Evolutionary conservation across 768 basidiomycete genomes (phyloP).

Genomic region (Harrya chromipes): DNA sequence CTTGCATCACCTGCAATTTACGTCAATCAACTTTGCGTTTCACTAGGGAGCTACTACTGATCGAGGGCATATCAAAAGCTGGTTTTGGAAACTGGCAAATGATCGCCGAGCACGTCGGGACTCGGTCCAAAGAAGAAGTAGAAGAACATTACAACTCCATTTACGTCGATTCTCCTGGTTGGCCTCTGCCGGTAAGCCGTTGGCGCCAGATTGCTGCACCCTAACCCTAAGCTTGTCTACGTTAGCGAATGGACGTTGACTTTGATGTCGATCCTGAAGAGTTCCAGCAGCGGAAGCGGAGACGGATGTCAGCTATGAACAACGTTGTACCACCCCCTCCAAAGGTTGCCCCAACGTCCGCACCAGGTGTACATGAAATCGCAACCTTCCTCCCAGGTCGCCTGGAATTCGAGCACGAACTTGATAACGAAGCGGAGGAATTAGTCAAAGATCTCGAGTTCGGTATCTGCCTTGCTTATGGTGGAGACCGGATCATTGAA

Average conservation of each 20-base stretch:
- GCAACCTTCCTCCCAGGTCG: slow-evolving; percentile 92
- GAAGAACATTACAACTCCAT: slow-evolving; percentile 82
- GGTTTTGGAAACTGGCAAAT: slow-evolving; percentile 97
- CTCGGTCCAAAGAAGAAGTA: slow-evolving; percentile 90
- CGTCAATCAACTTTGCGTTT: slow-evolving; percentile 1
- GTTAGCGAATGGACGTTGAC: slow-evolving; percentile 43
- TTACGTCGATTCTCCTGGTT: slow-evolving; percentile 74
- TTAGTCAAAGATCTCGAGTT: slow-evolving; percentile 95
- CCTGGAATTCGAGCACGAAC: slow-evolving; percentile 97
- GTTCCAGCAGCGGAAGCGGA: slow-evolving; percentile 87
- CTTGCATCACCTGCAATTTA: not conserved
- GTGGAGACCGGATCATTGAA: slow-evolving; percentile 76
- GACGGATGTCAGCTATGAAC: slow-evolving; percentile 81
- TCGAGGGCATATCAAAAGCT: slow-evolving; percentile 83
- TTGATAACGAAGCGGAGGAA: slow-evolving; percentile 96
- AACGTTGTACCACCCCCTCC: slow-evolving; percentile 51
- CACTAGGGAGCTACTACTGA: slow-evolving; percentile 77
- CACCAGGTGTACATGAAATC: slow-evolving; percentile 90
- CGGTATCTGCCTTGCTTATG: slow-evolving; percentile 80
- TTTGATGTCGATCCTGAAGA: slow-evolving; percentile 77
- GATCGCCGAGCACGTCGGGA: slow-evolving; percentile 92
- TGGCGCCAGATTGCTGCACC: slow-evolving; percentile 1
- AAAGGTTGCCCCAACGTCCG: slow-evolving; percentile 80
- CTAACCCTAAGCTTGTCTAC: not conserved
- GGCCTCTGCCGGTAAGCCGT: slow-evolving; percentile 74